Percentiles rank a stretch among this genome's conserved stretches.
Conservation (phyloP, 2,329 filamentous ascomycete genomes). For the Monilinia aucupariae region DNA sequence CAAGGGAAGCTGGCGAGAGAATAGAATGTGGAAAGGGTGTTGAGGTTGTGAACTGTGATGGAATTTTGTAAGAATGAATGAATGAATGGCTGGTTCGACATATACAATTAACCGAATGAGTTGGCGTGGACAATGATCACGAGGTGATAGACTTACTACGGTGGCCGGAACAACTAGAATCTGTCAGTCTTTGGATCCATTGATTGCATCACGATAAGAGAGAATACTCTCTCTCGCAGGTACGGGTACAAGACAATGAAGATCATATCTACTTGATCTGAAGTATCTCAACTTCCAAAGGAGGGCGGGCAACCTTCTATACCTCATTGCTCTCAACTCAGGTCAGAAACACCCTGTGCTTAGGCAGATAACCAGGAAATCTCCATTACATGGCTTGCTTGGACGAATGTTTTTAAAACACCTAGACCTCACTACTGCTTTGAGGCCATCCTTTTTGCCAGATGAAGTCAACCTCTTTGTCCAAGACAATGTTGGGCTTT, state of each 20-base stretch:
- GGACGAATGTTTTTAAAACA: constrained; percentile 96
- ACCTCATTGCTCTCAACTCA: background rate
- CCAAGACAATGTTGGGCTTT: constrained; percentile 93
- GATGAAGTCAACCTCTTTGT: constrained; percentile 96
- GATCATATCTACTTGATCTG: background rate
- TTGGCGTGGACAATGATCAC: background rate
- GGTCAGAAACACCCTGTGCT: constrained; percentile 3
- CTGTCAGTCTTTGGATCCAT: background rate
- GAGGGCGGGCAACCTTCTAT: background rate
- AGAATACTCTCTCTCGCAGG: too few relatives aligned
- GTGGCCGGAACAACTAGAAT: background rate
- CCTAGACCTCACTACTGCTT: constrained; percentile 90
- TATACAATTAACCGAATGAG: constrained; percentile 11
- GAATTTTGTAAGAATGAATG: background rate
- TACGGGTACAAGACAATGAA: too few relatives aligned
- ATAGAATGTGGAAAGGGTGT: background rate
- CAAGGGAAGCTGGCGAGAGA: background rate
- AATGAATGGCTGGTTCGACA: background rate
- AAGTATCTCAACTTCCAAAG: background rate
- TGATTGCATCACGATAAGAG: background rate
- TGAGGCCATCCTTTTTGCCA: constrained; percentile 84
- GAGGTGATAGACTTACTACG: background rate
- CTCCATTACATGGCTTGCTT: constrained; percentile 40
- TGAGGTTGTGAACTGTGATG: background rate
- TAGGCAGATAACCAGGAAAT: constrained; percentile 6